phyloP scores from a whole-genome alignment of 352 stramenopile species.

The Phytophthora ramorum region DNA sequence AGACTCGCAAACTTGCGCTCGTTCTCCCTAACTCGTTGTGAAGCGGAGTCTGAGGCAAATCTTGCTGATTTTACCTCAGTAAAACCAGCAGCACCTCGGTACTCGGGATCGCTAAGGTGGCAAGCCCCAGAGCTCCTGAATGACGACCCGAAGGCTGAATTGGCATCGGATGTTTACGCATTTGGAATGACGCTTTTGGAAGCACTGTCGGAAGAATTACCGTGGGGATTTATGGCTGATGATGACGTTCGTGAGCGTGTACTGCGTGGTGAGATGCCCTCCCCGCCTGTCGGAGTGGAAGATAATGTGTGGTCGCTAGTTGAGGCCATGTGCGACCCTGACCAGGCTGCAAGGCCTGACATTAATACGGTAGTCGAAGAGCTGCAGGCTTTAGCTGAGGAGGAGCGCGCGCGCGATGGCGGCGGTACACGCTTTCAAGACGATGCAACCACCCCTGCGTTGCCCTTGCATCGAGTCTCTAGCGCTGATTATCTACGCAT shows the following conservation, averaged over 20 bases:
- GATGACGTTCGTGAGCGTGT: constrained; percentile 49
- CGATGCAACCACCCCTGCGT: constrained; percentile 10
- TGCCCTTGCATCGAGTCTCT: constrained; percentile 38
- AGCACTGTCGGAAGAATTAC: constrained; percentile 62
- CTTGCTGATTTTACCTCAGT: neutral
- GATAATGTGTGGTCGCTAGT: constrained; percentile 59
- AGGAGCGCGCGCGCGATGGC: constrained; percentile 50
- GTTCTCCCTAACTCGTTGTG: constrained; percentile 38
- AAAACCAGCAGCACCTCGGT: neutral
- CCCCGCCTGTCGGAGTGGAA: constrained; percentile 41
- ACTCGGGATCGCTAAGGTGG: constrained; percentile 55
- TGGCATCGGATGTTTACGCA: constrained; percentile 66
- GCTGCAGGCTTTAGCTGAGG: constrained; percentile 53
- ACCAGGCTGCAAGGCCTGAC: constrained; percentile 50
- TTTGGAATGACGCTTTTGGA: constrained; percentile 76
- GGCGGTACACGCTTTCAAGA: constrained; percentile 33
- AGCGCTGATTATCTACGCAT: constrained; percentile 33
- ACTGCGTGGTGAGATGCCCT: constrained; percentile 47
- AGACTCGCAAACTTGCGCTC: constrained; percentile 59
- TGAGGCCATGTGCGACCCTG: constrained; percentile 58
- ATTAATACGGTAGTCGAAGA: constrained; percentile 58
- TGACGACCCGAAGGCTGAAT: constrained; percentile 16
- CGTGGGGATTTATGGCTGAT: constrained; percentile 64
- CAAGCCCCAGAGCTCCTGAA: constrained; percentile 56
- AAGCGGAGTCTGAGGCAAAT: constrained; percentile 1